A percentile compares a stretch with the other conserved stretches of the same genome.
Conservation (phyloP, 1,284 basidiomycete genomes). For the Baeospora myosura region DNA sequence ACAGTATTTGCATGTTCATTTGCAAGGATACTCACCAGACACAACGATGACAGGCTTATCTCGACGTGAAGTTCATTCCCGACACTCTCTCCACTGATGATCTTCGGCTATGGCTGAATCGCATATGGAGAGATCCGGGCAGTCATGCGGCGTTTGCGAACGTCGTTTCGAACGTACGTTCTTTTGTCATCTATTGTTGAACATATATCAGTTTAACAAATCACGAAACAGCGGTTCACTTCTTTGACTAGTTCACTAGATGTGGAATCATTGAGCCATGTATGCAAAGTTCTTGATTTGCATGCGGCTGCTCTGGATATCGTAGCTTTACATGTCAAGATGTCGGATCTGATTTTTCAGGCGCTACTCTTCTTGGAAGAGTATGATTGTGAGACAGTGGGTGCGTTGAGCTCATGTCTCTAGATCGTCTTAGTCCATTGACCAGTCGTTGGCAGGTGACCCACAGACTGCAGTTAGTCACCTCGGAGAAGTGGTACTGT, state of each 20-base stretch:
- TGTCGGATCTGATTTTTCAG: constrained; percentile 55
- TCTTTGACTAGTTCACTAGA: constrained; percentile 43
- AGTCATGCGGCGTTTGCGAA: constrained; percentile 54
- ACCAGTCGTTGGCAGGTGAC: constrained; percentile 46
- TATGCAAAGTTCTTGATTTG: constrained; percentile 56
- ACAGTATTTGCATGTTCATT: constrained; percentile 1
- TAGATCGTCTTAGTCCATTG: constrained; percentile 6
- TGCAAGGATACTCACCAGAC: too few relatives aligned
- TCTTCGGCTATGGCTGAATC: constrained; percentile 39
- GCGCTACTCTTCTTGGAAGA: constrained; percentile 58
- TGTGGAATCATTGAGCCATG: constrained; percentile 56
- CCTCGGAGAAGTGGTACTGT: constrained; percentile 67
- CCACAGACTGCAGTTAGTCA: constrained; percentile 73
- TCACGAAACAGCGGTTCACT: constrained; percentile 44
- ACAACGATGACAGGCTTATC: constrained; percentile 36
- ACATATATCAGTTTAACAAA: not conserved
- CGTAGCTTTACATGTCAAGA: constrained; percentile 57
- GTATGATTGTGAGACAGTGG: constrained; percentile 73
- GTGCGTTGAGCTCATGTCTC: constrained; percentile 31
- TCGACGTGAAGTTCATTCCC: constrained; percentile 52
- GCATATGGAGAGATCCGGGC: constrained; percentile 52
- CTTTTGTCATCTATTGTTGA: not conserved
- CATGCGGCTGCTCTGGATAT: constrained; percentile 58
- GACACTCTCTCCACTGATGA: constrained; percentile 52
- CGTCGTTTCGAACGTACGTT: constrained; percentile 48